phyloP scores from a whole-genome alignment of 441 rosid species.

The Adansonia madagascariensis region DNA sequence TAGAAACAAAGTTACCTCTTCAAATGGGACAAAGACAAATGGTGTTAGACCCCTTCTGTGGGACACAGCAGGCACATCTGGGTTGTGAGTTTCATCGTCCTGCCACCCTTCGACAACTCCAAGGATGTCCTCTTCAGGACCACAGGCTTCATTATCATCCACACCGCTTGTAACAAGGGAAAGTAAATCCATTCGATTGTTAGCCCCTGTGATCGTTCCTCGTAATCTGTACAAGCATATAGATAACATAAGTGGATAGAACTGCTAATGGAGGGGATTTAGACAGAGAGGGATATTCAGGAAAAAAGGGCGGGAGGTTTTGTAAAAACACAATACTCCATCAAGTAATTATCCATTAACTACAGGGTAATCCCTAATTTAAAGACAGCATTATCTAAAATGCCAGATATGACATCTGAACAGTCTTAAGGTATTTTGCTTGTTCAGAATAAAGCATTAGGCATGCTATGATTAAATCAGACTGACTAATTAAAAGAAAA shows the following conservation, averaged over 20 bases:
- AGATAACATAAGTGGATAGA: background rate
- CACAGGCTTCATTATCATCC: constrained; percentile 55
- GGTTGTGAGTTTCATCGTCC: constrained; percentile 82
- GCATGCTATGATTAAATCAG: constrained; percentile 2
- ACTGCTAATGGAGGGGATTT: background rate
- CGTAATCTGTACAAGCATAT: constrained; percentile 54
- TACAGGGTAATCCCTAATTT: background rate
- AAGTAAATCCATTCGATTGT: constrained; percentile 85
- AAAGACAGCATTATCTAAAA: constrained; percentile 10
- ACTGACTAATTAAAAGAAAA: background rate
- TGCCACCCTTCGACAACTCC: constrained; percentile 70
- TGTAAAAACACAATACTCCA: background rate
- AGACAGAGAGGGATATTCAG: background rate
- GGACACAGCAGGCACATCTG: constrained; percentile 75
- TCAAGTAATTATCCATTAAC: background rate
- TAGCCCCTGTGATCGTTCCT: constrained; percentile 76
- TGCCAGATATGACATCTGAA: constrained; percentile 18
- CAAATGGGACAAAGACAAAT: constrained; percentile 84
- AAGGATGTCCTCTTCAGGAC: constrained; percentile 69
- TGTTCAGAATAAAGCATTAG: background rate
- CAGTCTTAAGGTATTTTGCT: background rate
- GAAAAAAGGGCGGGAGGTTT: background rate
- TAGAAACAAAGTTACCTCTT: constrained; percentile 55
- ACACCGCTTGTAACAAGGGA: constrained; percentile 86
- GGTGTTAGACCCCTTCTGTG: constrained; percentile 89